phyloP scores from a whole-genome alignment of 2,329 filamentous ascomycete genomes.

The Sclerotinia nivalis region DNA sequence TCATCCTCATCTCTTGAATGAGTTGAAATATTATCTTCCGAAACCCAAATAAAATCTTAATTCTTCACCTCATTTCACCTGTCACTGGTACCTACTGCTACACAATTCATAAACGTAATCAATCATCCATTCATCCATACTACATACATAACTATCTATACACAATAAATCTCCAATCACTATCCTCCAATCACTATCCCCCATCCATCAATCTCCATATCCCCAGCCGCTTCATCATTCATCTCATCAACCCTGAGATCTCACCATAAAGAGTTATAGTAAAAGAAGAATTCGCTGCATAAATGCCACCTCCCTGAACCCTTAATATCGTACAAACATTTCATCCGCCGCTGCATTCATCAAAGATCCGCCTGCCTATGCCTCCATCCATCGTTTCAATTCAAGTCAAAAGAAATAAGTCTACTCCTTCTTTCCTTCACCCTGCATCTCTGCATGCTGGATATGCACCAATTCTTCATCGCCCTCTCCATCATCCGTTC shows the following conservation, averaged over 20 bases:
- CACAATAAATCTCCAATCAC: neutral
- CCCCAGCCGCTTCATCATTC: neutral
- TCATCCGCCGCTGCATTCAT: neutral
- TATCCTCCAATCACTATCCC: too few relatives aligned
- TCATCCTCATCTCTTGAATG: too few relatives aligned
- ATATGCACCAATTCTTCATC: slow-evolving; percentile 37
- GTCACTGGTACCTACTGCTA: neutral
- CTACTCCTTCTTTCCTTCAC: slow-evolving; percentile 23
- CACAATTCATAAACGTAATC: neutral
- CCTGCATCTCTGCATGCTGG: slow-evolving; percentile 36
- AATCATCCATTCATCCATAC: neutral
- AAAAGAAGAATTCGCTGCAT: neutral
- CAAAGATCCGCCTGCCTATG: slow-evolving; percentile 1
- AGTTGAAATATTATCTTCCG: accelerated
- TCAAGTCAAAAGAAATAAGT: neutral
- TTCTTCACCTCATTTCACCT: neutral
- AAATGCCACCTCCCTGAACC: neutral
- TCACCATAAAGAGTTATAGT: slow-evolving; percentile 1
- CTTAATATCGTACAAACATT: slow-evolving; percentile 4
- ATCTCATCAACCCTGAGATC: neutral
- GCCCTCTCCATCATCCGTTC: slow-evolving; percentile 26
- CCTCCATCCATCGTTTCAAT: neutral
- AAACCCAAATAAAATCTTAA: too few relatives aligned
- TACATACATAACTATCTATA: slow-evolving; percentile 12
- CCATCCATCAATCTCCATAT: neutral